Conservation (phyloP, 495 filamentous ascomycete genomes). For the Penicillium nucicola region DNA sequence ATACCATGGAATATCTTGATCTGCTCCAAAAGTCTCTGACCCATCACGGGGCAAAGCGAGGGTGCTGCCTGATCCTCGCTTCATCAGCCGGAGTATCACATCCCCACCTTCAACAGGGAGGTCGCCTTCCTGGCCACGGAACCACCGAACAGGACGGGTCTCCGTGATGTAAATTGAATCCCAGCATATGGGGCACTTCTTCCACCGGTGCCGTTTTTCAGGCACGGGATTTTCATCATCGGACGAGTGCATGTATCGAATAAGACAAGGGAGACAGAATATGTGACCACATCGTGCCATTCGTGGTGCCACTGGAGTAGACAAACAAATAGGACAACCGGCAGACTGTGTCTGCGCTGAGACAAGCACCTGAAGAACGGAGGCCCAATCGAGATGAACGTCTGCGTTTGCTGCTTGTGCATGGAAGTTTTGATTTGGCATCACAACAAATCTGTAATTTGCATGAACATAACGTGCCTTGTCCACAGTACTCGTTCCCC, state of each 20-base stretch:
- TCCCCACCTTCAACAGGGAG: conserved; percentile 80
- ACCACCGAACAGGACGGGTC: conserved; percentile 87
- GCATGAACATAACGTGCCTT: conserved; percentile 96
- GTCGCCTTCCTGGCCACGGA: conserved; percentile 79
- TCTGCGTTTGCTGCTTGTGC: conserved; percentile 83
- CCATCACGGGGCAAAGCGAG: conserved; percentile 84
- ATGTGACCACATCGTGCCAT: conserved; percentile 99
- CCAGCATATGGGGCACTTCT: conserved; percentile 96
- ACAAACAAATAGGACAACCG: conserved; percentile 91
- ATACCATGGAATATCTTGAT: conserved; percentile 87
- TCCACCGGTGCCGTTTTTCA: conserved; percentile 76
- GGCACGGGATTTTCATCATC: conserved; percentile 60
- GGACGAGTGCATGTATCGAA: conserved; percentile 90
- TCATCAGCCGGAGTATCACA: conserved; percentile 81
- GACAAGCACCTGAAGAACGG: conserved; percentile 86
- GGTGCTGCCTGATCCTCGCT: conserved; percentile 73
- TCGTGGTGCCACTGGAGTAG: conserved; percentile 83
- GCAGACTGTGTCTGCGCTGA: conserved; percentile 85
- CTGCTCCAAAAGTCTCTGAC: conserved; percentile 60
- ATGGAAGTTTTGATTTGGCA: conserved; percentile 74
- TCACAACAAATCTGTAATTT: conserved; percentile 95
- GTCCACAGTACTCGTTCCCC: conserved; percentile 81
- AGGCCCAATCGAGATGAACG: conserved; percentile 85
- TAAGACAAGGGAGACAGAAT: conserved; percentile 89
- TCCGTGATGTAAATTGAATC: conserved; percentile 86